Evolutionary conservation across 2,329 filamentous ascomycete genomes (phyloP), one percentile per base, ranked within the genome.

Genomic region (Cordyceps cateniannulata): DNA sequence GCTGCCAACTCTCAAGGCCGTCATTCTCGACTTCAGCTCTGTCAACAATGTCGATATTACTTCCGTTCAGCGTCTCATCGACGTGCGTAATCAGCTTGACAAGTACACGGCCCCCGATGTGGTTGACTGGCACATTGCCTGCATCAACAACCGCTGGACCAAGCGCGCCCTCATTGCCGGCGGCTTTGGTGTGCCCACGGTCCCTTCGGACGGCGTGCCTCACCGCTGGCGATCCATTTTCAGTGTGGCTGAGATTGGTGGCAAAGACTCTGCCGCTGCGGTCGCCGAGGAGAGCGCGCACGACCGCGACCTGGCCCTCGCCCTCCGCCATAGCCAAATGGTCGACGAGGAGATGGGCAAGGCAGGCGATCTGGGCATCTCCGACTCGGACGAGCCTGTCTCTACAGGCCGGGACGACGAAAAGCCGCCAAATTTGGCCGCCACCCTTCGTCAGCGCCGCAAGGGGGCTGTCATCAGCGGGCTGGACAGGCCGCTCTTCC

Each of bases 61-160:
- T 0, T 96, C 91, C 0, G 84, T 97, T 2, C 95, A 98, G 75
- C 88, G 91, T 67, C 80, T 98, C 44, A 96, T 98, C 68, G 95
- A 98, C 68, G 89, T 97, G 1, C 90, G 93, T 68, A 96, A 96
- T 73, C 93, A 97, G 71, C 85, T 98, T 27, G 93, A 97, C 72
- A 82, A 86, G 22, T 96, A 96, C 70, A 84, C 91, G 1, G 74
- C 88, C 0, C 93, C 93, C 0, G 86, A 92, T 22, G 80, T 82
- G 2, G 93, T 98, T 5, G 91, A 97, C 72, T 98, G 93, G 93
- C 95, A 98, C 74, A 88, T 98, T 65, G 91, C 93, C n/a, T 89
- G 87, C 74, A 89, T 98, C 77, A 92, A 88, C 76, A 97, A 95
- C 78, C 85, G 90, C 61, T 97, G 93, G 93, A 93, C 92, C 25